Base-by-base conservation (phyloP, 2,329 filamentous ascomycete genomes). In the Cucurbitaria berberidis region DNA sequence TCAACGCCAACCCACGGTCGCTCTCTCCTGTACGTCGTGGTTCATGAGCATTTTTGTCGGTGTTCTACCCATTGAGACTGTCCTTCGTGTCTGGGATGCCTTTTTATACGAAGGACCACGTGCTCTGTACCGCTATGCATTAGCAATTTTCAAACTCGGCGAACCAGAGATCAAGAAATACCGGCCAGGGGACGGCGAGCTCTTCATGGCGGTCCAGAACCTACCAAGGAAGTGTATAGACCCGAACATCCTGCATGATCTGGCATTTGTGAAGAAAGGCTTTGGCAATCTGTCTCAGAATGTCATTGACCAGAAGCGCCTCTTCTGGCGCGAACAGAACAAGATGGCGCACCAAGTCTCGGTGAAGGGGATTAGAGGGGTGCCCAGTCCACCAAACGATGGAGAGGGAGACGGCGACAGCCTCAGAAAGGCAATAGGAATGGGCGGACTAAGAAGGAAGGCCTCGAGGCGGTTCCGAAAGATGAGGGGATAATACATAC, bases 41-140 rank as follows among this genome's bases (percentile, higher is more conserved):
- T 96, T 98, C 75, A 97, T 98, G 93, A 96, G 90, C 43, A 90
- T 95, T 66, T 97, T 95, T 74, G 95, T 97, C 56, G 92, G 93
- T 47, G 96, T 91, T 0, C 79, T 98, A 16, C 93, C 93, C 1
- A 92, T 96, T 57, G 93, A 98, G 77, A 91, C 89, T 16, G 93
- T 93, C 0, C 83, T 97, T 16, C 89, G 93, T 7, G 91, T 97
- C 1, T 98, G 93, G 93, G 93, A 98, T 66, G 86, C 91, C 1
- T 93, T 98, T 70, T 96, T 97, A 74, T 96, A 96, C 74, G 93
- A 98, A 75, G 93, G 93, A 3, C 92, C 89, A 43, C 96, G 95
- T 74, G 96, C 92, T 0, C 84, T 98, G 6, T 98, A 97, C 78
- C 90, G 93, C 42, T 90, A 96, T 52, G 91, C 93, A 0, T 80